These are phyloP conservation scores for Themeda triandra DNA, from an alignment of 176 grass and related monocot species.

Conservation along the genomic window DNA sequence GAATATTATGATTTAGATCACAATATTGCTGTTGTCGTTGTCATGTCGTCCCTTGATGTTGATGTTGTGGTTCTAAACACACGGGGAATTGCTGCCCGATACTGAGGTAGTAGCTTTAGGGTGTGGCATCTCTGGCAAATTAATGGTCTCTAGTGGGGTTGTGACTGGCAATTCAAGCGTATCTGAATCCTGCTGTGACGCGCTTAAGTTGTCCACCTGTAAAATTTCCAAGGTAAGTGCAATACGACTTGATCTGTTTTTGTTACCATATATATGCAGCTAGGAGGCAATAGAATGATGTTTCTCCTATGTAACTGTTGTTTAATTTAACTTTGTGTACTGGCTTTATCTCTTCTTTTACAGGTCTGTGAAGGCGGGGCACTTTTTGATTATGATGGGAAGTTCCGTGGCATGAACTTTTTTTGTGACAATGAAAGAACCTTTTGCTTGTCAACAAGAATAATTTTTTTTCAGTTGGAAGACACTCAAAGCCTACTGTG, in stretches of 20 bases:
- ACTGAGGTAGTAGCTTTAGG: constrained; percentile 5
- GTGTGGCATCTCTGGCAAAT: not conserved
- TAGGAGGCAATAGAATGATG: not conserved
- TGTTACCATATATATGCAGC: not conserved
- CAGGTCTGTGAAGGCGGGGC: not conserved
- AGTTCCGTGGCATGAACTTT: constrained; percentile 6
- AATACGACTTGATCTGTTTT: not conserved
- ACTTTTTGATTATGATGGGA: constrained; percentile 5
- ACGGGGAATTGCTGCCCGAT: no score
- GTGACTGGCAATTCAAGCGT: not conserved
- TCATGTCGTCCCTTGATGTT: no score
- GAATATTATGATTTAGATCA: constrained; percentile 1
- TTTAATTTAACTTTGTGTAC: not conserved
- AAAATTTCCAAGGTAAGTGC: constrained; percentile 1
- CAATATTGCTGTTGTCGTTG: not conserved
- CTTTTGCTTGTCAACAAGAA: not conserved
- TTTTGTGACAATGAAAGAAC: not conserved
- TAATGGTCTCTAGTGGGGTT: not conserved
- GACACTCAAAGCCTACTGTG: no score
- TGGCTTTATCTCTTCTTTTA: not conserved
- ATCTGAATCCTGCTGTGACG: not conserved
- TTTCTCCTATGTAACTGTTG: not conserved
- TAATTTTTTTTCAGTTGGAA: not conserved
- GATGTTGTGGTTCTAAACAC: not conserved
- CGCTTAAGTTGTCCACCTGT: not conserved